Percentiles rank a stretch among this genome's conserved stretches.
These are phyloP conservation scores for Ceratobasidium sp. DNA, from an alignment of 1,284 basidiomycete genomes.

Conservation along the genomic window DNA sequence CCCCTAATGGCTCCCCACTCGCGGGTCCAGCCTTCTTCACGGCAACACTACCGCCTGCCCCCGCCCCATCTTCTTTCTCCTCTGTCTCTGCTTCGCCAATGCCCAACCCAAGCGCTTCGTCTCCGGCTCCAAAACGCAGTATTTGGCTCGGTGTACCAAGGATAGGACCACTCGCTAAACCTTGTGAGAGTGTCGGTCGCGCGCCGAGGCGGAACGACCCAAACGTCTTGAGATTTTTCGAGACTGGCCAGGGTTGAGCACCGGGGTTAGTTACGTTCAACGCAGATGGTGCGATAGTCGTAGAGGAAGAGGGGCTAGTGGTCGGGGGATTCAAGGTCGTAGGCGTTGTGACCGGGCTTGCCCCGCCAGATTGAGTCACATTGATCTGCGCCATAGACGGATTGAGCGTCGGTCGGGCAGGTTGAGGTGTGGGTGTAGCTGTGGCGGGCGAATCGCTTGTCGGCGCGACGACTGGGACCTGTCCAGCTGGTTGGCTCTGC, in stretches of 20 bases:
- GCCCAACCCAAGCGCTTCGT: constrained; percentile 38
- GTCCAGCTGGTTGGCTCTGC: neutral
- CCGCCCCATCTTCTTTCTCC: constrained; percentile 37
- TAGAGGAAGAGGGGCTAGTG: neutral
- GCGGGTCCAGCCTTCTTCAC: constrained; percentile 26
- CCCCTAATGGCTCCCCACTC: constrained; percentile 12
- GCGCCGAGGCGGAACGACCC: constrained; percentile 41
- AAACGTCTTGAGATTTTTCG: constrained; percentile 33
- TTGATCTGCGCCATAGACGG: constrained; percentile 40
- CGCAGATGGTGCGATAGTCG: constrained; percentile 17
- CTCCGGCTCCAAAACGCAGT: constrained; percentile 35
- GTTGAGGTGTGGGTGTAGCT: neutral
- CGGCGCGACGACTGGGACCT: neutral
- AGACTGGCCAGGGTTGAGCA: constrained; percentile 44
- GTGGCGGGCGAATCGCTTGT: neutral
- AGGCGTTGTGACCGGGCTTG: constrained; percentile 8
- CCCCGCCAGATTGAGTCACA: constrained; percentile 6
- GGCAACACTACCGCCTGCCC: constrained; percentile 16
- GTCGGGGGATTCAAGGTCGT: constrained; percentile 6
- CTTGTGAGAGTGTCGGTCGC: constrained; percentile 46
- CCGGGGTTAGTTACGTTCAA: constrained; percentile 43
- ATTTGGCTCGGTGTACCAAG: constrained; percentile 37
- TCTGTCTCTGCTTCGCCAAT: constrained; percentile 36
- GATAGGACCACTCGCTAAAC: constrained; percentile 41
- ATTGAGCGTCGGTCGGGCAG: constrained; percentile 1